phyloP scores from a whole-genome alignment of 495 filamentous ascomycete genomes.

The Neurospora sp. region DNA sequence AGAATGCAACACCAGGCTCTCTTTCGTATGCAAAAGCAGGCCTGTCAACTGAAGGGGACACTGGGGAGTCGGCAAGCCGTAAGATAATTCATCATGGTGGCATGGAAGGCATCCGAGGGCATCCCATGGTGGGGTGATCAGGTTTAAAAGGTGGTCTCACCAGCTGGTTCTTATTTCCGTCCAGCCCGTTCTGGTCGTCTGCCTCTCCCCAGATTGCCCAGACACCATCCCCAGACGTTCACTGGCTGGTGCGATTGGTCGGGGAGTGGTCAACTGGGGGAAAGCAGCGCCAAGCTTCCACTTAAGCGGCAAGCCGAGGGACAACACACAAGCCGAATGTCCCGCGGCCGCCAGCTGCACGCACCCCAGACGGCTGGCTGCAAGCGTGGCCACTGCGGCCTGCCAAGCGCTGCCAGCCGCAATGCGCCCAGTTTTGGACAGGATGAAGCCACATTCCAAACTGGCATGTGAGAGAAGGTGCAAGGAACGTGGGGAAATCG shows the following conservation, averaged over 20 bases:
- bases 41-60: not conserved
- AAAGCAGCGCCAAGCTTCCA: not conserved
- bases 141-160: not conserved
- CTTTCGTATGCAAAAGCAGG: not conserved
- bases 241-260: not conserved
- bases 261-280: not conserved
- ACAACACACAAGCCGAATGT: not conserved
- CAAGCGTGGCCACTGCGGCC: not conserved
- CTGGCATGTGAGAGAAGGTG: not conserved
- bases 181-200: not conserved
- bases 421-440: not conserved
- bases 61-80: not conserved
- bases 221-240: not conserved
- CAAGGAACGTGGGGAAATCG: not conserved
- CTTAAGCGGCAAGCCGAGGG: not conserved
- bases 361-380: not conserved
- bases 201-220: not conserved
- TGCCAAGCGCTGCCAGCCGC: not conserved
- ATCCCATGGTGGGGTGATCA: not conserved
- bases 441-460: not conserved
- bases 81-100: not conserved
- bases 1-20: not conserved
- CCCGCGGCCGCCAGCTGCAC: not conserved
- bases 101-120: not conserved
- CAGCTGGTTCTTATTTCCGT: not conserved